Conservation (phyloP, 805 yeast species). For the Zygoascus bituminiphila region DNA sequence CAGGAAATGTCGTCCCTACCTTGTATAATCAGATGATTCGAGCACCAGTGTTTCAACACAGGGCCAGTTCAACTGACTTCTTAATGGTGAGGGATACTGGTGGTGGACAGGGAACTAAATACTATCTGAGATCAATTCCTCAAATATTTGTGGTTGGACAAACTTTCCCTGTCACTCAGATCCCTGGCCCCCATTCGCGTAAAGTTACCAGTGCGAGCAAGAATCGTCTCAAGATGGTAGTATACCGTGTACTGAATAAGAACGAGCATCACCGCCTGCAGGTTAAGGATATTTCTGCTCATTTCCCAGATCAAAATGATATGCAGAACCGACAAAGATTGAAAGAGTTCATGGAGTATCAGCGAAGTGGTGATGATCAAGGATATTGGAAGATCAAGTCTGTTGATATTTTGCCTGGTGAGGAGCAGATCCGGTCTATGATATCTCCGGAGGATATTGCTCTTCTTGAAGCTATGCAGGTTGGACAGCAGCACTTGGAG, state of each 20-base stretch:
- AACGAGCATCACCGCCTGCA: constrained; percentile 65
- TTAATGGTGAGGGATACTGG: constrained; percentile 73
- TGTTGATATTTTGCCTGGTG: constrained; percentile 57
- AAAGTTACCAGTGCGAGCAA: constrained; percentile 90
- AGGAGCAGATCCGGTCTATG: constrained; percentile 71
- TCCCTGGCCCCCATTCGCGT: constrained; percentile 97
- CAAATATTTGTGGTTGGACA: constrained; percentile 85
- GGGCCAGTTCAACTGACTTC: constrained; percentile 69
- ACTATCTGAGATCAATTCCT: constrained; percentile 59
- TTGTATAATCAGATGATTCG: constrained; percentile 83
- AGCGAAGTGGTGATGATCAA: constrained; percentile 87
- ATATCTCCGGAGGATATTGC: constrained; percentile 88
- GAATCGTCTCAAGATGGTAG: constrained; percentile 88
- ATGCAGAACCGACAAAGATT: constrained; percentile 94
- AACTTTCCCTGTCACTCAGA: constrained; percentile 83
- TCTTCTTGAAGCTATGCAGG: constrained; percentile 83
- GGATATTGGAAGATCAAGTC: constrained; percentile 88
- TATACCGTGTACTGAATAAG: constrained; percentile 73
- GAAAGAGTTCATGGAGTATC: constrained; percentile 97
- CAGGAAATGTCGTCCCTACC: constrained; percentile 90
- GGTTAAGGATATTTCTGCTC: constrained; percentile 80
- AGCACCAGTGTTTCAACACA: constrained; percentile 91
- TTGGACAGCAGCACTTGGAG: constrained; percentile 80
- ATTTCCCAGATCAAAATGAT: constrained; percentile 95
- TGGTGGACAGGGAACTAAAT: constrained; percentile 57